Base-by-base conservation (phyloP, 1,284 basidiomycete genomes). In the Ganoderma meredithae region DNA sequence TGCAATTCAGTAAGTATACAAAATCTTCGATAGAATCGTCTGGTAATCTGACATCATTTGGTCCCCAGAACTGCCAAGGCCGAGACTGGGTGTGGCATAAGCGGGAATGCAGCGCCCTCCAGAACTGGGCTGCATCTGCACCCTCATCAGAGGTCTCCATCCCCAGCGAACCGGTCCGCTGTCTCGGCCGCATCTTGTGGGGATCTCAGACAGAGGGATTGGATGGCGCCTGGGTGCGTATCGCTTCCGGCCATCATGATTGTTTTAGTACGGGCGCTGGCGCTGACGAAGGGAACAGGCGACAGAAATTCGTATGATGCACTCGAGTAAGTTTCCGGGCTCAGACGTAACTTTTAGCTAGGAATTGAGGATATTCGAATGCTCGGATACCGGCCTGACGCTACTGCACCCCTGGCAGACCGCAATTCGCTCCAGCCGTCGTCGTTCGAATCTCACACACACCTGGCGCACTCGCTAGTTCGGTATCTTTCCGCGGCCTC, bases 11-110 rank as follows among this genome's bases (percentile, higher is more conserved):
- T 95, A 72, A 71, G 59, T 64, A 55, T 9, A 5, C 39, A 10
- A n/a, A 19, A 22, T 17, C n/a, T 17, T 7, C 25, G 8, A 25
- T 15, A 8, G 62, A 59, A 17, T 10, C 25, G 22, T 53, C 17
- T 19, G 27, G 36, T 56, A 49, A 8, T 31, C 60, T 59, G 33
- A 33, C 44, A 17, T 49, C 41, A 53, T 65, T 27, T 52, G 27
- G 31, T 65, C 39, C 53, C 40, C 69, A 96, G 94, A 78, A 76
- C 43, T 97, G 96, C 75, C 95, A 96, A 81, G 88, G 81, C 43
- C 78, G 79, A 52, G 95, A 96, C 75, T 97, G 95, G 95, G 49
- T 76, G 0, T 60, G 85, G 1, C 95, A 97, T 78, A 93, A 91
- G 78, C 77, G 79, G 7, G 95, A 97, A 83, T 97, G 95, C 75